A percentile compares a stretch with the other conserved stretches of the same genome.
phyloP scores from a whole-genome alignment of 192 early-diverging fungal genomes.

The Podila horticola region DNA sequence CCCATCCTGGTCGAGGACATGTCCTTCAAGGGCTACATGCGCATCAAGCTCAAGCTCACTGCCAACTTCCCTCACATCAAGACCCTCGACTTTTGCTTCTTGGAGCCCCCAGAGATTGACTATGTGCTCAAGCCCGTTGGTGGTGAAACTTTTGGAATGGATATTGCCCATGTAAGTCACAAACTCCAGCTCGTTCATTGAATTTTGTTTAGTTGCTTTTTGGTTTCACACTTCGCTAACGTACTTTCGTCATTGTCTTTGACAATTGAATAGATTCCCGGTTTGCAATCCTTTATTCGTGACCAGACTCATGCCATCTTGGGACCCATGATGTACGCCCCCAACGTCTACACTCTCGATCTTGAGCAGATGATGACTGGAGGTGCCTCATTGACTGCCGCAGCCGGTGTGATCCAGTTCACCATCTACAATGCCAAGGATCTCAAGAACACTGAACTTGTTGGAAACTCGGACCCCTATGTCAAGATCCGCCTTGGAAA shows the following conservation, averaged over 20 bases:
- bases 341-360: conserved; percentile 83
- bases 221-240: too few relatives aligned
- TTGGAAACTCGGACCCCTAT: conserved; percentile 93
- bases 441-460: conserved; percentile 87
- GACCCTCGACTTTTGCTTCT: conserved; percentile 84
- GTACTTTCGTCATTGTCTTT: background rate
- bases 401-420: conserved; percentile 88
- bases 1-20: conserved; percentile 89
- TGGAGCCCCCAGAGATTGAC: conserved; percentile 87
- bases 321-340: conserved; percentile 86
- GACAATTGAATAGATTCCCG: conserved; percentile 71
- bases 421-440: conserved; percentile 82
- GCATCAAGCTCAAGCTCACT: conserved; percentile 86
- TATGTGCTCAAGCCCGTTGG: conserved; percentile 92
- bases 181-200: background rate
- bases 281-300: conserved; percentile 79
- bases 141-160: conserved; percentile 84
- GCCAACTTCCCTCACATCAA: conserved; percentile 89
- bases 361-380: conserved; percentile 82
- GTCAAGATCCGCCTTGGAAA: conserved; percentile 78
- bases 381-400: conserved; percentile 64
- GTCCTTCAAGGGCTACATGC: conserved; percentile 81
- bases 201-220: background rate
- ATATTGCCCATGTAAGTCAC: conserved; percentile 79
- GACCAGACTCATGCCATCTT: conserved; percentile 78